A percentile compares a stretch with the other conserved stretches of the same genome.
phyloP scores from a whole-genome alignment of 345 rosid species.

The Lenwebbia sp. region DNA sequence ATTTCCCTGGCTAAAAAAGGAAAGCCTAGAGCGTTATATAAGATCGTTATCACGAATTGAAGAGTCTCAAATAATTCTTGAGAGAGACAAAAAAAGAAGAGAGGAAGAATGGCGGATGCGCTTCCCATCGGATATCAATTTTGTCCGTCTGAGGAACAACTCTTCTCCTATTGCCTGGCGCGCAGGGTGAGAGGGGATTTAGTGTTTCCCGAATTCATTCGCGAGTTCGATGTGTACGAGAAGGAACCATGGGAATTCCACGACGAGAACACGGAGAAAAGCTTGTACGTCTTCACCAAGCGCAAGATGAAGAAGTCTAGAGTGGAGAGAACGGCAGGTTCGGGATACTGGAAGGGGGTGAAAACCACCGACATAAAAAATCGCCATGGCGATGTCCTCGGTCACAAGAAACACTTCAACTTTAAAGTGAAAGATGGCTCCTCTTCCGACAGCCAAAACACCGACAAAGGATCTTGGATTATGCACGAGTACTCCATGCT shows the following conservation, averaged over 20 bases:
- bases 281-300: not conserved
- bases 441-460: not conserved
- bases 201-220: not conserved
- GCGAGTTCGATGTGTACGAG: not conserved
- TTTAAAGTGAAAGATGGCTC: not conserved
- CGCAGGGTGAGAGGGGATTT: not conserved
- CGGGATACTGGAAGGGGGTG: not conserved
- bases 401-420: not conserved
- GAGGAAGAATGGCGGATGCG: not conserved
- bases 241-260: not conserved
- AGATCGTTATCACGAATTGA: not conserved
- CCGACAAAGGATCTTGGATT: not conserved
- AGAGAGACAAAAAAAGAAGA: not conserved
- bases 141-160: not conserved
- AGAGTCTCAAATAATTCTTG: not conserved
- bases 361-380: not conserved
- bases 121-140: not conserved
- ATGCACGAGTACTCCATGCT: not conserved
- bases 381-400: not conserved
- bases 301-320: not conserved
- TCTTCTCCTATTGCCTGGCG: not conserved
- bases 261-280: not conserved
- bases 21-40: not conserved
- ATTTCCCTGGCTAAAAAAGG: not conserved
- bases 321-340: not conserved